Base-by-base conservation (phyloP, 2,329 filamentous ascomycete genomes). In the Aspergillus spinulosporus region DNA sequence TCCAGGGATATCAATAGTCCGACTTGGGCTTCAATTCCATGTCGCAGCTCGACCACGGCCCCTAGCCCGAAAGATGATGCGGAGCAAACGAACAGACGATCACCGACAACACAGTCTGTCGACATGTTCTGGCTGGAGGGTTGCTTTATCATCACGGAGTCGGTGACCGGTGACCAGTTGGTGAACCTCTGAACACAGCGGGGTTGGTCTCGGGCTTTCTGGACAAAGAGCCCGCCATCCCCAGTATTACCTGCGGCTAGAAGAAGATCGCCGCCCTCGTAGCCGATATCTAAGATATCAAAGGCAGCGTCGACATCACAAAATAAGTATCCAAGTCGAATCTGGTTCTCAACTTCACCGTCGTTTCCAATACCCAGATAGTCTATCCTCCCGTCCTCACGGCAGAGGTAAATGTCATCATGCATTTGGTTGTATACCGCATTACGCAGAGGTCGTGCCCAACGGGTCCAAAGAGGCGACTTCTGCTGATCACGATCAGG, bases 261-360 rank as follows among this genome's bases (percentile, higher is more conserved):
- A 46, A 96, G 77, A n/a, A 95, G 81, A 69, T 96, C 92, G 2
- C 86, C 85, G 56, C 83, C 85, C 36, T 81, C 76, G 60, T 84
- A 83, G 47, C 83, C 85, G n/a, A 89, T 79, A 55, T 79, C 78
- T 14, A 76, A 64, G 52, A 86, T 89, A 50, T 91, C 88, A 70
- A 97, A 95, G 2, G 91, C 91, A 2, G 83, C 86, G 56, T 91
- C 88, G 46, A 96, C 88, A 58, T 89, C 90, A 65, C 88, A 88
- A 51, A 83, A 80, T 62, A 90, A 85, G 49, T 81, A 80, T 5
- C 88, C 88, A 56, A 90, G 80, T 53, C 82, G 79, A 45, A 82
- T 80, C 52, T 81, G 78, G 40, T 80, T 78, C 50, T 81, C 78
- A 52, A 87, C 70, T 80, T 82, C 78, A 4, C 74, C 72, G 47